A percentile compares a stretch with the other conserved stretches of the same genome.
These are phyloP conservation scores for Dicorynia guianensis DNA, from an alignment of 306 rosid genomes.

Conservation along the genomic window DNA sequence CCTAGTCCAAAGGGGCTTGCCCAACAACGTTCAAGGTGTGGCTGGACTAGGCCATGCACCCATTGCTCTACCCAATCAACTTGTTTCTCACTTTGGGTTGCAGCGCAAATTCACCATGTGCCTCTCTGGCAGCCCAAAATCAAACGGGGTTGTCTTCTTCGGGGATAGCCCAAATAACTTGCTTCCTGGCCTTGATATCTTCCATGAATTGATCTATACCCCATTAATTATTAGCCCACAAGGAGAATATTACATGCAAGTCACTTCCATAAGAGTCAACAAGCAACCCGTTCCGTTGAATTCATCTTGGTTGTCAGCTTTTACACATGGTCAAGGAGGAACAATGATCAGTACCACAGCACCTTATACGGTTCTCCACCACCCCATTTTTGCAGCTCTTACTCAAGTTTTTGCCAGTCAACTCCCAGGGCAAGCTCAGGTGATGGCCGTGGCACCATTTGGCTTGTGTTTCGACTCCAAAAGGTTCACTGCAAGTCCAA, in stretches of 20 bases:
- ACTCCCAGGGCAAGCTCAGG: slow-evolving; percentile 22
- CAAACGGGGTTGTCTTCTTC: slow-evolving; percentile 49
- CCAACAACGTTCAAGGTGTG: slow-evolving; percentile 47
- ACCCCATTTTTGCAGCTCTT: slow-evolving; percentile 41
- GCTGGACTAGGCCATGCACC: slow-evolving; percentile 57
- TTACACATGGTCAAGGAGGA: slow-evolving; percentile 19
- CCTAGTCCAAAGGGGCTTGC: slow-evolving; percentile 52
- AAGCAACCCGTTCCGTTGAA: slow-evolving; percentile 26
- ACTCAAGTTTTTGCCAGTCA: slow-evolving; percentile 35
- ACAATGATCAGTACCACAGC: slow-evolving; percentile 54
- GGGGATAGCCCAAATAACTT: slow-evolving; percentile 47
- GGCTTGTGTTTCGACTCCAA: slow-evolving; percentile 52
- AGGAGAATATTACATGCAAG: slow-evolving; percentile 56
- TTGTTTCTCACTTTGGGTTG: slow-evolving; percentile 55
- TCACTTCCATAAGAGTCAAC: slow-evolving; percentile 49
- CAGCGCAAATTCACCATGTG: slow-evolving; percentile 55
- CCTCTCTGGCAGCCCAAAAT: slow-evolving; percentile 36
- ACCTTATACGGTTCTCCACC: slow-evolving; percentile 54
- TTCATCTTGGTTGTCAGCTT: background rate
- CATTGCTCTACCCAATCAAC: slow-evolving; percentile 55
- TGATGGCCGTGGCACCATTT: slow-evolving; percentile 55
- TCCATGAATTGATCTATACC: slow-evolving; percentile 40
- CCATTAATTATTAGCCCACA: slow-evolving; percentile 46
- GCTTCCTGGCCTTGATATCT: slow-evolving; percentile 28
- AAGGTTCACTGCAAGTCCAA: slow-evolving; percentile 17